Percentiles rank a stretch among this genome's conserved stretches.
Conservation (phyloP, 495 filamentous ascomycete genomes). For the Xanthoparmelia taractica region DNA sequence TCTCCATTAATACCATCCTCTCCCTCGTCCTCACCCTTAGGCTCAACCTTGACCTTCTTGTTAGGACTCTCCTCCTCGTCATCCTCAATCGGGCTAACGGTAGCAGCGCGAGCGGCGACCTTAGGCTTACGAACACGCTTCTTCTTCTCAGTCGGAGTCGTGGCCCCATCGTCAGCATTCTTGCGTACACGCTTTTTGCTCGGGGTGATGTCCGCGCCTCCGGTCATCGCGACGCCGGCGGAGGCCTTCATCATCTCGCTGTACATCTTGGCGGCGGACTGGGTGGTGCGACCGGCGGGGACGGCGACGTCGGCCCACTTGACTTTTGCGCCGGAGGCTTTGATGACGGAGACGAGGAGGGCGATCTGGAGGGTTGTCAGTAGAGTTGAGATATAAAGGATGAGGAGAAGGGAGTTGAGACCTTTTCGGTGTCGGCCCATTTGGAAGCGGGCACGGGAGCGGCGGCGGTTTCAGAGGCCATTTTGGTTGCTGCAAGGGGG, state of each 20-base stretch:
- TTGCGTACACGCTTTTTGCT: neutral
- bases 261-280: neutral
- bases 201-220: neutral
- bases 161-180: neutral
- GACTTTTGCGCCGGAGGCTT: neutral
- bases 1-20: neutral
- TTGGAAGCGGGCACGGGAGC: neutral
- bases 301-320: neutral
- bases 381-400: neutral
- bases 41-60: neutral
- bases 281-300: neutral
- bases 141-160: neutral
- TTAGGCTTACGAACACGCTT: neutral
- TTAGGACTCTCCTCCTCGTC: neutral
- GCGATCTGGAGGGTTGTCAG: neutral
- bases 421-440: neutral
- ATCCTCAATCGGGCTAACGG: neutral
- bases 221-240: neutral
- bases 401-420: neutral
- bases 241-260: neutral
- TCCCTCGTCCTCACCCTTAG: neutral
- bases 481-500: neutral
- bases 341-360: neutral
- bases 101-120: neutral
- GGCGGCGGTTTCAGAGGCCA: neutral